Base-by-base conservation (phyloP, 2,329 filamentous ascomycete genomes). In the Xylariales sp. region DNA sequence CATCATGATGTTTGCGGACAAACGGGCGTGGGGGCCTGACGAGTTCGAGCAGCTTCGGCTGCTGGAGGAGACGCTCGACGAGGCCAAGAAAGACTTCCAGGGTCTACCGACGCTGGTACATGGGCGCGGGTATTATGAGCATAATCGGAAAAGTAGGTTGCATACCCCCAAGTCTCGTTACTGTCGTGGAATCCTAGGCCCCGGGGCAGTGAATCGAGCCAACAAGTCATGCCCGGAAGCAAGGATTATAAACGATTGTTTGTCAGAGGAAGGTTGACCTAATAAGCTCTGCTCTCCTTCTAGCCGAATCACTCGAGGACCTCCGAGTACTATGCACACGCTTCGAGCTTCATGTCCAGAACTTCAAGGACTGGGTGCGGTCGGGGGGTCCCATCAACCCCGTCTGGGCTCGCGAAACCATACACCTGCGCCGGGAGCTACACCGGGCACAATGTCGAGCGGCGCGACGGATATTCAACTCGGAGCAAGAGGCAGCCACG, bases 51-150 rank as follows among this genome's bases (percentile, higher is more conserved):
- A 80, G 62, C 58, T 73, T 43, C 71, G 69, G 43, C 69, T 73
- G 36, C 64, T 81, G 40, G 71, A 78, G 51, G 63, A 68, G 25
- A 65, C 69, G n/a, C 65, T 81, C 38, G 74, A 79, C 54, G 74
- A 78, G 50, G 77, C 77, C 42, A 76, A 73, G 60, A 70, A 68
- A 56, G 76, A 81, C 60, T 81, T 80, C 48, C 76, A 80, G 60
- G 70, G 76, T 52, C 63, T 81, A 44, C 69, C 69, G 16, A 65
- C 66, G 34, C 62, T 80, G 31, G 68, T 80, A 40, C 73, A 76
- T 48, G 75, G 76, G 21, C 68, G 73, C 51, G 64, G 70, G 33
- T 76, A 79, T 57, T 80, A 80, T 51, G 71, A 79, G 53, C 71
- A 73, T 45, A 76, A 81, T 53, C 64, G 73, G 41, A 73, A 67